Base-by-base conservation (phyloP, 2,329 filamentous ascomycete species). In the Davidsoniella virescens region DNA sequence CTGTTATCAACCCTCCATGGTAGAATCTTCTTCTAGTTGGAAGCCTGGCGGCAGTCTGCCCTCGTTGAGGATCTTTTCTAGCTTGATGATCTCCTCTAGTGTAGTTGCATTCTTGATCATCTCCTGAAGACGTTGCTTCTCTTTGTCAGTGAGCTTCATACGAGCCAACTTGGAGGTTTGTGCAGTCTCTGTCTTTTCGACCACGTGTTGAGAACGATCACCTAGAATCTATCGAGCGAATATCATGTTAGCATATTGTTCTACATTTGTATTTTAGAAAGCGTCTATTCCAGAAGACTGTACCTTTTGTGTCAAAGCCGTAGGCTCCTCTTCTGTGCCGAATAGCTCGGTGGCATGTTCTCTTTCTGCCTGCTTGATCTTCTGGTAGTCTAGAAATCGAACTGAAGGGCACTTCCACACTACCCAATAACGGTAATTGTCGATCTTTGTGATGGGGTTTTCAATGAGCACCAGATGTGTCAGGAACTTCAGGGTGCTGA, bases 401-500 rank as follows among this genome's bases (percentile, higher is more conserved):
- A 98, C 79, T 4, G 73, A 75, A 1, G 87, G 87, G 62, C 84
- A 86, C 55, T 82, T 78, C 83, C 85, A 95, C 54, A 98, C 76
- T 25, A 94, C 70, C 82, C 86, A 98, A 63, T 83, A 82, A 49
- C 92, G 82, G 68, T 96, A 98, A 66, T 95, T 71, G 87, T 95
- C 59, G 47, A 49, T 12, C 70, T 83, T 84, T 20, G 84, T 79
- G 6, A 96, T 84, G 0, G 92, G 90, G 63, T 96, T 96, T 54
- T 93, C 88, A 51, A 83, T 63, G 62, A 96, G 63, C 38, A 84
- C 79, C 59, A 98, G 64, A 65, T 94, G 87, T 52, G 82, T 87
- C 64, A 98, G 66, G 52, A 73, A 72, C 51, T 69, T 62, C 59
- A 93, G 82, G 17, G 71, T 71, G 25, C 71, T 74, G 57, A 98